Base-by-base conservation (phyloP, 495 filamentous ascomycete species). In the Penicillium ochrochloron region DNA sequence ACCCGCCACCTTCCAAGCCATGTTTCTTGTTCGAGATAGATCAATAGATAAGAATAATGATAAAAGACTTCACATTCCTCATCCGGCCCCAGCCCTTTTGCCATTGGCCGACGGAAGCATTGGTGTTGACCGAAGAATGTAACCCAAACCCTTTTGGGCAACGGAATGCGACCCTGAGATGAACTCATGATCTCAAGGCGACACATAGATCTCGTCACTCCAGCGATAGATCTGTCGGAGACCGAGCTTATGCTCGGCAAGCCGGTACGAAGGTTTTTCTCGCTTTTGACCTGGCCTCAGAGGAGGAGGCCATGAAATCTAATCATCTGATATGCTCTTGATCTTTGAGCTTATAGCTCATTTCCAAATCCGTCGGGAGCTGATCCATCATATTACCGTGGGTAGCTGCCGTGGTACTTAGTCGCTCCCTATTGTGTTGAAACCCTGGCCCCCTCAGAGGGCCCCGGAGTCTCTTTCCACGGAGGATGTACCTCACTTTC, bases 91-190 rank as follows among this genome's bases (percentile, higher is more conserved):
- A 19, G 3, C 9, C 2, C 8, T 2, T 23, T 37, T 34, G 25
- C 29, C 31, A 68, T 68, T 68, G 59, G 60, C 17, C 19, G 55
- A 56, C 44, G 44, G 51, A 68, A 57, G 41, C 50, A 57, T 60
- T 7, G 19, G 25, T 19, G 27, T 53, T 33, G 34, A 48, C 57
- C 57, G 27, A 61, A 39, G 67, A 69, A 69, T 69, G 64, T 51
- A 66, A 69, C 64, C 57, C 35, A 56, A 53, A 21, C 33, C 33
- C 7, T n/a, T 52, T 55, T 39, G 17, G 50, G 46, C 37, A 56
- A 29, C 52, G 63, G 59, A 68, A 68, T 68, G 66, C 33, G 59
- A 68, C 63, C 27, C 59, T 34, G 33, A 17, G 44, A 11, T 21
- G 31, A 51, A 31, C 46, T 37, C 5, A 39, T 51, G 59, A 61